These are phyloP conservation scores for Sindora glabra DNA, from an alignment of 306 rosid species.

Conservation along the genomic window DNA sequence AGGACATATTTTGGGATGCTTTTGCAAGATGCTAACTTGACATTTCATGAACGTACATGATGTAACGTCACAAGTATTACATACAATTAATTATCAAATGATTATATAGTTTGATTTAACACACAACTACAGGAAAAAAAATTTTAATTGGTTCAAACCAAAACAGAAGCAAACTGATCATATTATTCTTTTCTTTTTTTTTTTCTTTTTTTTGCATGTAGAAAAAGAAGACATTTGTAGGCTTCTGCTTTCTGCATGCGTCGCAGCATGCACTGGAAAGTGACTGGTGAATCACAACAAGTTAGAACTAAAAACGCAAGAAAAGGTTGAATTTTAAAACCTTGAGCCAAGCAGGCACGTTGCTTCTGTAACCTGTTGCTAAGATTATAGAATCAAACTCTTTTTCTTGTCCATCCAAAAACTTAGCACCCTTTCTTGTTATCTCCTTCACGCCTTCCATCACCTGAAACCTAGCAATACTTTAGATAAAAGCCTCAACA, in stretches of 20 bases:
- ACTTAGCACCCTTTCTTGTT: constrained; percentile 73
- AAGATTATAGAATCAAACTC: constrained; percentile 84
- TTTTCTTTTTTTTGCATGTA: constrained; percentile 56
- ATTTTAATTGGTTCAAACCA: neutral
- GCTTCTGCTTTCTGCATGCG: constrained; percentile 34
- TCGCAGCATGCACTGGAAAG: constrained; percentile 38
- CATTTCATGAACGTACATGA: constrained; percentile 15
- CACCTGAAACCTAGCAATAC: constrained; percentile 31
- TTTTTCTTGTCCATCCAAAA: constrained; percentile 77
- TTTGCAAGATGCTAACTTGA: constrained; percentile 15
- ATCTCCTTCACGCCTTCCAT: constrained; percentile 80
- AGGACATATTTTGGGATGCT: neutral
- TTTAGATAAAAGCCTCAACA: neutral
- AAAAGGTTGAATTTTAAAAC: constrained; percentile 28
- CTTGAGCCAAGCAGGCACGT: constrained; percentile 96
- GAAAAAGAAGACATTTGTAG: constrained; percentile 60
- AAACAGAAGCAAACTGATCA: constrained; percentile 27
- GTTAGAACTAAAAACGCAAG: constrained; percentile 37
- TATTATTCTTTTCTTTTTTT: too few species aligned
- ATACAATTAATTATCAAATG: neutral
- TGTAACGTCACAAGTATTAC: constrained; percentile 8
- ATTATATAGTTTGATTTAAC: too few species aligned
- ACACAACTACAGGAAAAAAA: too few species aligned
- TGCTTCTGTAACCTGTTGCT: constrained; percentile 99
- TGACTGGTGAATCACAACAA: constrained; percentile 48